A percentile compares a stretch with the other conserved stretches of the same genome.
These are phyloP conservation scores for Thielaviopsis euricoi DNA, from an alignment of 2,329 filamentous ascomycete species.

Conservation along the genomic window DNA sequence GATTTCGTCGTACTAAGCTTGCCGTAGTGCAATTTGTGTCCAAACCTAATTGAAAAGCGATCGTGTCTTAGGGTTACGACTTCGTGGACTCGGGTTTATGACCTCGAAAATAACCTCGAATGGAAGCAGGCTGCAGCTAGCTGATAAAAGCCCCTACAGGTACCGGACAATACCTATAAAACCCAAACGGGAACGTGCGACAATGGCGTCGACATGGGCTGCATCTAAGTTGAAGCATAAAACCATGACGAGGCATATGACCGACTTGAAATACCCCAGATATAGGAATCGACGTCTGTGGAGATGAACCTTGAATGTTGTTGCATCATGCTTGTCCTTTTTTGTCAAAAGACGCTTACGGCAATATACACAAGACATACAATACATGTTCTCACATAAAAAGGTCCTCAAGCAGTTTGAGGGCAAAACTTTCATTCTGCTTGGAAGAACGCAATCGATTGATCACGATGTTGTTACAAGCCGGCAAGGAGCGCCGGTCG, in stretches of 20 bases:
- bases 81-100: too few species aligned
- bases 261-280: not conserved
- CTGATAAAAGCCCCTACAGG: too few species aligned
- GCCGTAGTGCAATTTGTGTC: too few species aligned
- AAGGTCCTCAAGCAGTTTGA: not conserved
- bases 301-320: not conserved
- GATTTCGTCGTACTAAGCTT: too few species aligned
- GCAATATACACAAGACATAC: not conserved
- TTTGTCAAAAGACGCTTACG: not conserved
- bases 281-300: not conserved
- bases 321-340: not conserved
- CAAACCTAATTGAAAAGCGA: too few species aligned
- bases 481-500: slow-evolving; percentile 52
- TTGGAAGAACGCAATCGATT: slow-evolving; percentile 9
- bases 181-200: not conserved
- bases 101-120: too few species aligned
- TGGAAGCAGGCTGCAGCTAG: too few species aligned
- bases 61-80: too few species aligned
- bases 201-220: not conserved
- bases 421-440: not conserved
- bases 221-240: too few species aligned
- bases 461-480: slow-evolving; percentile 25
- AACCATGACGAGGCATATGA: not conserved
- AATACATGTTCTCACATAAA: not conserved
- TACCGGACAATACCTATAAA: too few species aligned